Evolutionary conservation across 2,329 filamentous ascomycete genomes (phyloP).

Genomic region (Lachnellula arida): DNA sequence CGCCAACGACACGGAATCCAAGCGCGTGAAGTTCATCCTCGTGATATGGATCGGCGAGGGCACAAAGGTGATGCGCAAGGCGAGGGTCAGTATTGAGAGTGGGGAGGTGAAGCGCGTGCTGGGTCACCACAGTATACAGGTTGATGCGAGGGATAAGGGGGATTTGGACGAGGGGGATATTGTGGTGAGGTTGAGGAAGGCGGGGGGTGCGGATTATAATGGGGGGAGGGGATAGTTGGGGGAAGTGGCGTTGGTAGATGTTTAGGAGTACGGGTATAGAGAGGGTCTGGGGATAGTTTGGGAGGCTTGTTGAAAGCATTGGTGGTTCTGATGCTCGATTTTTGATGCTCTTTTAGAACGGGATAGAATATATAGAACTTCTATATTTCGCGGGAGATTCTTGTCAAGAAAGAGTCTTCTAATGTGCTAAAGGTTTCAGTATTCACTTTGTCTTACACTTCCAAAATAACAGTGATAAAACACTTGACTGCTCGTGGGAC

Average conservation of each 20-base stretch:
- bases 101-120: conserved; percentile 60
- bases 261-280: neutral
- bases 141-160: conserved; percentile 55
- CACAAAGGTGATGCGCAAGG: conserved; percentile 66
- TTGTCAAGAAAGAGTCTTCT: neutral
- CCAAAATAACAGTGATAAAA: neutral
- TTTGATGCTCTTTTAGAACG: neutral
- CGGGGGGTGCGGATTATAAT: conserved; percentile 68
- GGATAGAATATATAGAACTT: neutral
- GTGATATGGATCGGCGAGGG: conserved; percentile 63
- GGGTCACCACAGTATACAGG: conserved; percentile 59
- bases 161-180: conserved; percentile 61
- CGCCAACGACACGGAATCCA: conserved; percentile 66
- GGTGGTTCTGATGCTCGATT: neutral
- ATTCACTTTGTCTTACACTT: neutral
- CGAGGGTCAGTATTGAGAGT: conserved; percentile 62
- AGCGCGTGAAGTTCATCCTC: conserved; percentile 62
- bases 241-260: neutral
- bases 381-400: neutral
- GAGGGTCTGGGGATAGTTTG: neutral
- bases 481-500: neutral
- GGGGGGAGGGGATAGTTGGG: conserved; percentile 46
- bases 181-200: conserved; percentile 56
- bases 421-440: neutral
- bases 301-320: conserved; percentile 7